Percentiles rank a stretch among this genome's conserved stretches.
These are phyloP conservation scores for Eucalyptus camaldulensis DNA, from an alignment of 345 rosid species.

Conservation along the genomic window DNA sequence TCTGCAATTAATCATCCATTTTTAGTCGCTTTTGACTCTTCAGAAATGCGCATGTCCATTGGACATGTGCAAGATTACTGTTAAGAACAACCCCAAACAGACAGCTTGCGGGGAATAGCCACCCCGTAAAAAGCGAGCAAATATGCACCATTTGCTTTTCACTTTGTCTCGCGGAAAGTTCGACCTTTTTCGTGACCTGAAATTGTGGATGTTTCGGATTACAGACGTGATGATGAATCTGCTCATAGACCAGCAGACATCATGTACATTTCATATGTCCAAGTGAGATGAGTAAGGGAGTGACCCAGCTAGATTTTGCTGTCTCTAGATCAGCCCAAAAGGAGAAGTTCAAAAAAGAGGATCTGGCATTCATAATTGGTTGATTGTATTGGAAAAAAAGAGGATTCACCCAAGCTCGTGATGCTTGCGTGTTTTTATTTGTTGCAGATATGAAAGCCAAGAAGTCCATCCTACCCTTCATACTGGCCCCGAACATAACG, in stretches of 20 bases:
- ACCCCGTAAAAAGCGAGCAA: background rate
- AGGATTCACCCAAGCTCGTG: background rate
- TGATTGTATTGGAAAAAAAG: background rate
- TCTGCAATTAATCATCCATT: background rate
- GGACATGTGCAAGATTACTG: background rate
- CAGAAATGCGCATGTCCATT: background rate
- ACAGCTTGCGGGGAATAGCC: background rate
- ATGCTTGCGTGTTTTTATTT: background rate
- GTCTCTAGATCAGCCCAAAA: background rate
- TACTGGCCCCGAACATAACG: background rate
- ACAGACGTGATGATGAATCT: too few species aligned
- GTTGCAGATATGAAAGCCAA: background rate
- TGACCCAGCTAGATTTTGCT: background rate
- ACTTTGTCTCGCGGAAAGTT: background rate
- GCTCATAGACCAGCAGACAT: background rate
- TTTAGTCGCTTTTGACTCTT: background rate
- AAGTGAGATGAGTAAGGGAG: background rate
- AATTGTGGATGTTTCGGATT: background rate
- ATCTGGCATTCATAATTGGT: background rate
- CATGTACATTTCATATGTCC: background rate
- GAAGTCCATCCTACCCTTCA: background rate
- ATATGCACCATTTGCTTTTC: background rate
- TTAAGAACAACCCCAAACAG: background rate
- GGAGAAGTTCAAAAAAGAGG: background rate
- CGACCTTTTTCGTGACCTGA: background rate